Percentiles rank a stretch among this genome's conserved stretches.
Conservation (phyloP, 352 stramenopile genomes). For the Blastocystis sp. region DNA sequence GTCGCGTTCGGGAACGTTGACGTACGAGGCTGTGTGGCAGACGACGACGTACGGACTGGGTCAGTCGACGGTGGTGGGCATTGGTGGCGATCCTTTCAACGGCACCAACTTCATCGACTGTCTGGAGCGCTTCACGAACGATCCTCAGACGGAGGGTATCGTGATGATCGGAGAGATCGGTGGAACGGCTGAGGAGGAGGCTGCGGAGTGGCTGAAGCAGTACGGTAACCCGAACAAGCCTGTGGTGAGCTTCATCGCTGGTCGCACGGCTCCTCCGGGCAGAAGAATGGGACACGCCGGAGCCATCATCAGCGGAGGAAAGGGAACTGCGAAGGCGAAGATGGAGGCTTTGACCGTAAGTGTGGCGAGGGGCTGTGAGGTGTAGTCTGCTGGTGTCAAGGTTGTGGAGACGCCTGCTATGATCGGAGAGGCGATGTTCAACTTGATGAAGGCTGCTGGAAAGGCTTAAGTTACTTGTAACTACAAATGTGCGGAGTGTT, state of each 20-base stretch:
- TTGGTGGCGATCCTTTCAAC: conserved; percentile 98
- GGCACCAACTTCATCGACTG: conserved; percentile 99
- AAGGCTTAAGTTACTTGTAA: conserved; percentile 60
- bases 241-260: conserved; percentile 97
- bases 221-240: conserved; percentile 95
- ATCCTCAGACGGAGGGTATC: conserved; percentile 91
- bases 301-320: conserved; percentile 94
- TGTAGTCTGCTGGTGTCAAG: conserved; percentile 80
- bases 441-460: conserved; percentile 74
- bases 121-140: conserved; percentile 93
- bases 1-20: conserved; percentile 90
- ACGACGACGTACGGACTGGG: conserved; percentile 86
- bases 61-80: conserved; percentile 96
- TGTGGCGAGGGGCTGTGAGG: not conserved
- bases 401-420: conserved; percentile 87
- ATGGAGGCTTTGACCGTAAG: conserved; percentile 76
- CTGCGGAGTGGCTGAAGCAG: conserved; percentile 89
- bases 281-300: conserved; percentile 96
- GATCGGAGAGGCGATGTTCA: conserved; percentile 87
- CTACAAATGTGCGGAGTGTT: conserved; percentile 19
- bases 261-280: conserved; percentile 89
- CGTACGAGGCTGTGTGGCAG: conserved; percentile 95
- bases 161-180: conserved; percentile 99
- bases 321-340: conserved; percentile 90
- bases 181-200: conserved; percentile 90